Evolutionary conservation across 768 basidiomycete genomes (phyloP), one percentile per base, ranked within the genome.

Genomic region (Omphalotus guepiniiformis): DNA sequence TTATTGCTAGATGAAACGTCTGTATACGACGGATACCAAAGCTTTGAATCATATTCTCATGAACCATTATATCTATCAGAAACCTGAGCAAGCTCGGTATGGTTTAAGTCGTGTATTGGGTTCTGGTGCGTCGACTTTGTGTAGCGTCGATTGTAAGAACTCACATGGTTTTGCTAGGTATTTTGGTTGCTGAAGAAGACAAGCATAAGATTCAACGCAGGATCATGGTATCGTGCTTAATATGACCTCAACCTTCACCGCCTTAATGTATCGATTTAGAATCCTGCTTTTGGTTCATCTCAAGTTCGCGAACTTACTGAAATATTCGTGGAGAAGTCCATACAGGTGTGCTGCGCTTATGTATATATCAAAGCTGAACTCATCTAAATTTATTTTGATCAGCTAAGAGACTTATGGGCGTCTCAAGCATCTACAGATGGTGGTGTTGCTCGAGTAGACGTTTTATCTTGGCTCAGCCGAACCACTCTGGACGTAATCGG

Each of bases 401-500:
- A 79, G 75, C 68, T 82, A 15, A 69, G 79, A 35, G 78, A 80
- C 47, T 50, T 74, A 42, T 76, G 70, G 76, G 55, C 53, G 0
- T 42, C 55, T 1, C 66, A 77, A 50, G 30, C 9, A 32, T 32
- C 57, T 16, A 62, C 61, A 21, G 52, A 66, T 37, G 58, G 56
- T 7, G 56, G 38, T 30, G 50, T 36, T 1, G 62, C 52, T 4
- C 64, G 63, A 7, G 67, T 88, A 26, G 83, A 92, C 27, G 76
- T 80, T 2, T 66, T 84, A 32, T 65, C 71, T 3, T 87, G 82
- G 79, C 67, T 90, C 2, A 80, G 76, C 34, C 77, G 76, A 46
- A 76, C 77, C 40, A 88, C 86, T 4, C 68, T 90, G 4, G 89
- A 90, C 52, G 77, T 87, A 47, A 89, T 93, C 40, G 87, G 87